phyloP scores from a whole-genome alignment of 371 early-diverging fungal genomes.

The Circinella minor region DNA sequence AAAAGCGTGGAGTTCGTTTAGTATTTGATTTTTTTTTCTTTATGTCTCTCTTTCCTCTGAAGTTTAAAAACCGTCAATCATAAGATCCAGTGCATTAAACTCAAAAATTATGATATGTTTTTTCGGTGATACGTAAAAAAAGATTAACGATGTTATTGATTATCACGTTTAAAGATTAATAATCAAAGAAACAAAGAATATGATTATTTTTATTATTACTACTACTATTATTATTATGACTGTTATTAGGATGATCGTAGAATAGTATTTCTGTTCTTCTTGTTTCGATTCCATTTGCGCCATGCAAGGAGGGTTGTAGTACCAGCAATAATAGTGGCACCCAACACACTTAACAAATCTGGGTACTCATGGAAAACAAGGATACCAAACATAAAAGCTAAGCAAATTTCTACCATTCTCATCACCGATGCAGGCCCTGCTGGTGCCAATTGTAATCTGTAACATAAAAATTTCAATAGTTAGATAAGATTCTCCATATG shows the following conservation, averaged over 20 bases:
- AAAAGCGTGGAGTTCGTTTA: neutral
- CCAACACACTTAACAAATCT: constrained; percentile 48
- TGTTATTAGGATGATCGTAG: neutral
- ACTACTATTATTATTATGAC: too few species aligned
- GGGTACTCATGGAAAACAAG: constrained; percentile 71
- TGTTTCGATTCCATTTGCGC: constrained; percentile 48
- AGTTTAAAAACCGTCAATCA: too few species aligned
- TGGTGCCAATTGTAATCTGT: constrained; percentile 70
- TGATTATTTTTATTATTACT: too few species aligned
- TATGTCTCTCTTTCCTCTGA: too few species aligned
- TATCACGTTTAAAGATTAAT: too few species aligned
- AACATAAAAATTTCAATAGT: neutral
- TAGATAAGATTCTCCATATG: too few species aligned
- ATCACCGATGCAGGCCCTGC: constrained; percentile 75
- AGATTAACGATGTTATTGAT: too few species aligned
- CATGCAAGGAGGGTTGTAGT: constrained; percentile 67
- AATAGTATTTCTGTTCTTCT: neutral
- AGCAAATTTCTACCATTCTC: constrained; percentile 78
- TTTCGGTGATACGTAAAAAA: too few species aligned
- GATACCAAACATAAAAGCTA: constrained; percentile 79
- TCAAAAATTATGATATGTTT: too few species aligned
- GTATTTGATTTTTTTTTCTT: too few species aligned
- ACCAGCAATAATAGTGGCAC: constrained; percentile 64
- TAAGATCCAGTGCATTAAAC: too few species aligned
- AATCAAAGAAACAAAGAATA: too few species aligned